Base-by-base conservation (phyloP, 176 grass and related monocot genomes). In the Lolium rigidum region DNA sequence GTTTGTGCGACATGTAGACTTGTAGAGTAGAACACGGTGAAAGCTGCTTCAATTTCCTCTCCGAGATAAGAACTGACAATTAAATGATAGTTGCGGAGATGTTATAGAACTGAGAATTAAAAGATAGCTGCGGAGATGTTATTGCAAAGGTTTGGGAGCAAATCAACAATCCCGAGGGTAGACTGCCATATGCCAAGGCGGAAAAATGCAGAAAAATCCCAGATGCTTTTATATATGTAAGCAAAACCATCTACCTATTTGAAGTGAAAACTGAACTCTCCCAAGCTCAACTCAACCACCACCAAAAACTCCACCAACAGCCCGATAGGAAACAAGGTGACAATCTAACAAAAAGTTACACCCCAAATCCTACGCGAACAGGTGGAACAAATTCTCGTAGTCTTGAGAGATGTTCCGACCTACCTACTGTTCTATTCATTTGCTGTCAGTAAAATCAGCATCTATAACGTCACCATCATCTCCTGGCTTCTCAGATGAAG, bases 381-480 rank as follows among this genome's bases (percentile, higher is more conserved):
- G 61, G 60, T 43, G 26, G 61, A 68, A 60, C 67, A 83, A 84
- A 50, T 21, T 35, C 31, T 35, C 31, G 0, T 35, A 35, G 31
- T 35, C 31, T 35, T 35, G 31, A 44, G 52, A 5, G 6, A 20
- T 11, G 9, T 10, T 16, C 17, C 7, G 10, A 63, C 63, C 81
- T 80, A 84, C 58, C 68, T 77, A 81, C 43, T n/a, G 18, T 63
- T 18, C 13, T 12, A 1, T 31, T 90, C 79, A 92, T 20, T 94
- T 90, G 90, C 90, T 92, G 57, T 94, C 86, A 2, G 83, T 92
- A 78, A 95, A 95, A 73, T 95, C 93, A 10, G 90, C 93, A 28
- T 95, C 93, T 9, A 95, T 92, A 5, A 95, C 90, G 56, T 92
- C 88, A 2, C 86, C 90, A 21, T 70, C 78, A 7, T 82, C 83